These are phyloP conservation scores for Coffea humblotiana DNA, from an alignment of 305 asterid species.

Conservation along the genomic window DNA sequence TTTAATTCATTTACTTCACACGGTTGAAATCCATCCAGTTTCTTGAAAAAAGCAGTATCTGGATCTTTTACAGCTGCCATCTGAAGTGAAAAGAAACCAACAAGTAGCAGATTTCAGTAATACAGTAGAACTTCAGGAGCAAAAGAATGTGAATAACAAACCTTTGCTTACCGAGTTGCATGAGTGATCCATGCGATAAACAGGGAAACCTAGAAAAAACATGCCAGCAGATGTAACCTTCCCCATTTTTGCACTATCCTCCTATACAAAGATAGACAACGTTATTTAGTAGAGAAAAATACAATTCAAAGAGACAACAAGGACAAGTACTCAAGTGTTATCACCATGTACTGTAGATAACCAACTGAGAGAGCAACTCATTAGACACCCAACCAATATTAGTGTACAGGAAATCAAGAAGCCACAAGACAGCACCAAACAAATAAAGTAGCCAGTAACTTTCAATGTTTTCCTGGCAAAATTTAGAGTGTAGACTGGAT, in stretches of 20 bases:
- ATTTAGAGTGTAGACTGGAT: background rate
- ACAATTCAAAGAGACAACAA: background rate
- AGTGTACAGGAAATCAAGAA: background rate
- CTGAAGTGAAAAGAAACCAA: constrained; percentile 40
- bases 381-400: background rate
- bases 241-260: constrained; percentile 83
- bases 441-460: background rate
- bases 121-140: background rate
- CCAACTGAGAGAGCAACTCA: background rate
- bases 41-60: constrained; percentile 92
- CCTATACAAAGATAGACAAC: constrained; percentile 40
- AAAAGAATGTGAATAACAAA: constrained; percentile 12
- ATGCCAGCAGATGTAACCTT: constrained; percentile 90
- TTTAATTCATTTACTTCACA: constrained; percentile 88
- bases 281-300: background rate
- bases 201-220: constrained; percentile 95
- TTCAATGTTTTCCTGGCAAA: background rate
- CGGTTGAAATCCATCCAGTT: constrained; percentile 92
- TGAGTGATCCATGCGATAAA: constrained; percentile 78
- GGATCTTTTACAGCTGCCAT: constrained; percentile 72
- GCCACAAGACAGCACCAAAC: background rate
- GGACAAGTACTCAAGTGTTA: background rate
- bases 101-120: constrained; percentile 9
- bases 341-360: background rate
- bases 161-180: constrained; percentile 62